Base-by-base conservation (phyloP, 352 stramenopile genomes). In the Globisporangium spinosum region DNA sequence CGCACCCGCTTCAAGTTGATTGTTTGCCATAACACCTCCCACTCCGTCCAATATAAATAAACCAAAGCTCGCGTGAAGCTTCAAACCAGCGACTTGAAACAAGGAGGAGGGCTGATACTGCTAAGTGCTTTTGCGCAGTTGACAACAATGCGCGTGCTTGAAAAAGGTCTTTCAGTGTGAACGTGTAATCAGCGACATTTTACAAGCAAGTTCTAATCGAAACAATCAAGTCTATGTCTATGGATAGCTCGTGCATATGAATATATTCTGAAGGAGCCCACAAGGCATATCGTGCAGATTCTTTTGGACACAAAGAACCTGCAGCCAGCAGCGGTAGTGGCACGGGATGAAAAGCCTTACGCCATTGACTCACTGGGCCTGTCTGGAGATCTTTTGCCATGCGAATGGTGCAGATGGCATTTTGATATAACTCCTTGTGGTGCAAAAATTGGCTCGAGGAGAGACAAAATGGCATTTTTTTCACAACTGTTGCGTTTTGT, bases 1-100 rank as follows among this genome's bases (percentile, higher is more conserved):
- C 29, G 8, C 17, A 23, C 15, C 32, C 25, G 54, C 54, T 59
- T 59, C 54, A 59, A 59, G 54, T 59, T 59, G 54, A 57, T 25
- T 43, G 32, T 15, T 43, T 43, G 35, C 35, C 35, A 43, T 1
- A 32, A 32, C 29, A 7, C 25, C 25, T 4, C 29, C 29, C 29
- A 29, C 29, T 4, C 8, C 32, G 32, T 12, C 32, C 32, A 38
- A 38, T 38, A 12, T 38, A 38, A 12, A 38, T 38, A 12, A 38
- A 38, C 32, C 32, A 7, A 38, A 38, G 32, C 7, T 38, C 32
- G 32, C 32, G 32, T 38, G 32, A 38, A 38, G 32, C 38, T 45
- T 15, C 13, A 15, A 17, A 17, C 10, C 10, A 15, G 38, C 3
- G 35, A 40, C 35, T 45, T 45, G 12, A 15, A 45, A 38, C 32